Evolutionary conservation across 345 rosid species (phyloP).

Genomic region (Melaleuca alternifolia): DNA sequence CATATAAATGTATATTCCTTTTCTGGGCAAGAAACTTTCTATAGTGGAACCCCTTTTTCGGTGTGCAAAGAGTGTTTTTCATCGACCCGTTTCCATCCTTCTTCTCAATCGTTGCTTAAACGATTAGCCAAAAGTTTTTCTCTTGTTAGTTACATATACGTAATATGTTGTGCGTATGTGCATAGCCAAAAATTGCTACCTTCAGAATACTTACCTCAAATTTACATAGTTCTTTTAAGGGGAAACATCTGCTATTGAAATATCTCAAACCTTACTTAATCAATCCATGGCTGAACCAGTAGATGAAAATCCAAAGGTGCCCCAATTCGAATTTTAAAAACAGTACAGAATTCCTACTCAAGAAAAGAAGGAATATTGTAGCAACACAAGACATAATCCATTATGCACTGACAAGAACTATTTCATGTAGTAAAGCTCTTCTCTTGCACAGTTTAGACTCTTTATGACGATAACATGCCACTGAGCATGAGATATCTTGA

Average conservation of each 20-base stretch:
- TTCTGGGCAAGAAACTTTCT: background rate
- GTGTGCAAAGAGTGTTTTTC: background rate
- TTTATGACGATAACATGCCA: background rate
- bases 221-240: background rate
- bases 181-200: no score
- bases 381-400: no score
- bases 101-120: background rate
- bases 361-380: background rate
- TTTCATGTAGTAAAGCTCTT: background rate
- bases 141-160: no score
- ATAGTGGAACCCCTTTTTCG: background rate
- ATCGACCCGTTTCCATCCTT: background rate
- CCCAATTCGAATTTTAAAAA: background rate
- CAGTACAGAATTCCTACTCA: background rate
- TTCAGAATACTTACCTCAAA: no score
- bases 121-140: no score
- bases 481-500: background rate
- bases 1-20: no score
- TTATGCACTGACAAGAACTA: no score
- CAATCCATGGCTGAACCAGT: no score
- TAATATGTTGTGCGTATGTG: no score
- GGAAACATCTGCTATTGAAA: background rate
- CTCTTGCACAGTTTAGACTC: background rate
- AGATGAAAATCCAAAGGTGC: background rate
- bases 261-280: background rate